These are phyloP conservation scores for Aspergillus oerlinghausenensis DNA, from an alignment of 2,329 filamentous ascomycete species.

Conservation along the genomic window DNA sequence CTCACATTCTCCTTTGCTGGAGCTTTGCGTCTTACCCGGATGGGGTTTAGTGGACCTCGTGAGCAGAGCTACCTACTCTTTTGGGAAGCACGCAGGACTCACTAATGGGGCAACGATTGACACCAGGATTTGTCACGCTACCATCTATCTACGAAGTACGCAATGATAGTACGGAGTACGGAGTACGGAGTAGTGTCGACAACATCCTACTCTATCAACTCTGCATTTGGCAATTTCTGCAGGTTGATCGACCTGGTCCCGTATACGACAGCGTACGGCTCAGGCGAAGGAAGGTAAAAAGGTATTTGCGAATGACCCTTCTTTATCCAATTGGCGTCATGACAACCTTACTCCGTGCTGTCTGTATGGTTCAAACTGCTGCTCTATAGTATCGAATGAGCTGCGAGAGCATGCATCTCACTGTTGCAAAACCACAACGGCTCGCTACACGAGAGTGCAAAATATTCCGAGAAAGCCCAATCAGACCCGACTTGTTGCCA, in stretches of 20 bases:
- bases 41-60: not conserved
- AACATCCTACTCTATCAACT: not conserved
- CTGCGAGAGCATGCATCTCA: not conserved
- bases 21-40: not conserved
- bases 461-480: conserved; percentile 17
- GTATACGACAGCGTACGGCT: not conserved
- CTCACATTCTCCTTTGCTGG: not conserved
- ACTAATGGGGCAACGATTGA: conserved; percentile 12
- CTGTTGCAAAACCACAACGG: not conserved
- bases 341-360: not conserved
- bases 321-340: not conserved
- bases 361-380: not conserved
- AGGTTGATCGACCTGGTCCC: not conserved
- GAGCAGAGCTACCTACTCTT: conserved; percentile 4
- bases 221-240: not conserved
- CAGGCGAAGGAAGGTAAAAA: not conserved
- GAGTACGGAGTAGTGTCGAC: not conserved
- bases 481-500: not conserved
- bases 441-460: conserved; percentile 6
- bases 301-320: not conserved
- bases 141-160: conserved; percentile 1
- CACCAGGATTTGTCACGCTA: conserved; percentile 13
- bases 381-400: not conserved
- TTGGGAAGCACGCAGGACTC: conserved; percentile 16
- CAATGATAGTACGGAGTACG: not conserved